Conservation (phyloP, 345 rosid species). For the Reutealis trisperma region DNA sequence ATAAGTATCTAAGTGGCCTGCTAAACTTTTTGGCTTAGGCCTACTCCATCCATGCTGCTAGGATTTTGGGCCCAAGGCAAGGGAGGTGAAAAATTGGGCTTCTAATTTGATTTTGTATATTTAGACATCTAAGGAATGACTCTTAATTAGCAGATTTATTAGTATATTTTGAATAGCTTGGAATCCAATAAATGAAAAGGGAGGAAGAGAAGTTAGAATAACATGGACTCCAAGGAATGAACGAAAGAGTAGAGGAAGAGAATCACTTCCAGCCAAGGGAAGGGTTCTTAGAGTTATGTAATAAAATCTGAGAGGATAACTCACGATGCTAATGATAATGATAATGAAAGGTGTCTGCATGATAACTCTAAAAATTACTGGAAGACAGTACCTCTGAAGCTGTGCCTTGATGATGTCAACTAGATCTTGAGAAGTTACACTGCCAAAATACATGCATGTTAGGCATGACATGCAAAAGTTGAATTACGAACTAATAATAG, state of each 20-base stretch:
- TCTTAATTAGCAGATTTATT: background rate
- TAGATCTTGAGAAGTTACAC: slow-evolving; percentile 93
- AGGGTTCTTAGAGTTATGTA: background rate
- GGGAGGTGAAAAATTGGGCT: background rate
- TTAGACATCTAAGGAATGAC: background rate
- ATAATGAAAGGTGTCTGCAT: background rate
- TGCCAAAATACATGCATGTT: slow-evolving; percentile 34
- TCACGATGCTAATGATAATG: background rate
- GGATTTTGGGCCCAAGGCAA: background rate
- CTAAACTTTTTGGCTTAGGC: background rate
- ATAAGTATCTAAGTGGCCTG: background rate
- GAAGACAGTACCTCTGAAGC: slow-evolving; percentile 68
- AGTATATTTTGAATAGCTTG: background rate
- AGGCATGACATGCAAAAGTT: slow-evolving; percentile 14
- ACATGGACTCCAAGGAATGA: background rate
- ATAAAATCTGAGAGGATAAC: background rate
- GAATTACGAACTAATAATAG: background rate
- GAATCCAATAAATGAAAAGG: background rate
- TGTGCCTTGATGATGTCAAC: slow-evolving; percentile 92
- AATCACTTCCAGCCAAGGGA: background rate
- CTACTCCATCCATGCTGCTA: background rate
- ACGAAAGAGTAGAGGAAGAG: background rate
- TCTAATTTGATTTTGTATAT: background rate
- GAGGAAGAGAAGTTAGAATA: no score
- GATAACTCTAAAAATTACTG: background rate